Evolutionary conservation across 1,139 yeast species (phyloP).

Genomic region (Candida sp.): DNA sequence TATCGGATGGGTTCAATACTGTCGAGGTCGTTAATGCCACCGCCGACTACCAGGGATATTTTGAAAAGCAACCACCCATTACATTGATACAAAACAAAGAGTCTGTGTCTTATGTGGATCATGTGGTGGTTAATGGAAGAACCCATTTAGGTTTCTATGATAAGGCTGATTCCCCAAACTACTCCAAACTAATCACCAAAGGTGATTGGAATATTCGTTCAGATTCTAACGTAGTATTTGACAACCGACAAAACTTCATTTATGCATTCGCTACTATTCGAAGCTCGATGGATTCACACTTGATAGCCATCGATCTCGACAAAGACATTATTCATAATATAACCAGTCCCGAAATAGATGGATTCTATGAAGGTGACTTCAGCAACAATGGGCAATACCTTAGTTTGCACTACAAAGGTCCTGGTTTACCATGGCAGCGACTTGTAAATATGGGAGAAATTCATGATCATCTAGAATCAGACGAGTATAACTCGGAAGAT

Average conservation of each 20-base stretch:
- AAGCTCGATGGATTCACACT: constrained; percentile 27
- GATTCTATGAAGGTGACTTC: constrained; percentile 33
- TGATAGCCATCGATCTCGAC: constrained; percentile 22
- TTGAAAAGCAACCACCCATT: constrained; percentile 39
- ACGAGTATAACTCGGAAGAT: constrained; percentile 5
- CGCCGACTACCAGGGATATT: constrained; percentile 54
- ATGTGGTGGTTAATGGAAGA: constrained; percentile 56
- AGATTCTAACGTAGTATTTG: constrained; percentile 54
- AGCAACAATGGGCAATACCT: constrained; percentile 57
- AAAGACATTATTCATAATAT: constrained; percentile 12
- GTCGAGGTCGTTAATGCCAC: constrained; percentile 32
- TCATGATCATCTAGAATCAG: constrained; percentile 15
- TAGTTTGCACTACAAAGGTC: constrained; percentile 57
- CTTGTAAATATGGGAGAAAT: constrained; percentile 44
- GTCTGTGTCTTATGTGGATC: constrained; percentile 60
- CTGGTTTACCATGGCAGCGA: constrained; percentile 63
- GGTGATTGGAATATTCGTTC: constrained; percentile 70
- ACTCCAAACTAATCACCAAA: constrained; percentile 48
- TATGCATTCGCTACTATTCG: constrained; percentile 62
- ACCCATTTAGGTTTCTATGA: constrained; percentile 71
- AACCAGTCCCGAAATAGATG: constrained; percentile 22
- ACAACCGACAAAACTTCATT: constrained; percentile 46
- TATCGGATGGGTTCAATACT: constrained; percentile 9
- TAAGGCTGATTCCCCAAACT: constrained; percentile 38
- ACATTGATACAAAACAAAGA: constrained; percentile 20